A percentile compares a stretch with the other conserved stretches of the same genome.
phyloP scores from a whole-genome alignment of 2,329 filamentous ascomycete genomes.

The Purpureocillium lavendulum region DNA sequence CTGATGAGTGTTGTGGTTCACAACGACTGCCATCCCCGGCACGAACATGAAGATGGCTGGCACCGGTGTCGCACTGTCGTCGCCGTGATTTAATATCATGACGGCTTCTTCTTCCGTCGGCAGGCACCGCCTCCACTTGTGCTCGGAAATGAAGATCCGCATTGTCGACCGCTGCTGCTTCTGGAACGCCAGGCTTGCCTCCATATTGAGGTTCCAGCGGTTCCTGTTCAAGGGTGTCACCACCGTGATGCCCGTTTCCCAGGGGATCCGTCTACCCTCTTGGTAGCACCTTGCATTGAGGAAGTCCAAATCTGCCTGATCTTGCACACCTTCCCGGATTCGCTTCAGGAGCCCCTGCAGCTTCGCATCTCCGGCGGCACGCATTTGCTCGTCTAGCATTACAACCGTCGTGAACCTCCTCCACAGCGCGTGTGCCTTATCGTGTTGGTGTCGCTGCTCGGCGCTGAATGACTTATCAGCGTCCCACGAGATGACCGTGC shows the following conservation, averaged over 20 bases:
- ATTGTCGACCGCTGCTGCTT: not conserved
- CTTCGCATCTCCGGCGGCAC: not conserved
- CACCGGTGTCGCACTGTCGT: not conserved
- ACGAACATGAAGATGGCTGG: not conserved
- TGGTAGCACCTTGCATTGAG: constrained; percentile 2
- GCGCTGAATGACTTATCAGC: not conserved
- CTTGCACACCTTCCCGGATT: not conserved
- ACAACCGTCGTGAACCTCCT: constrained; percentile 4
- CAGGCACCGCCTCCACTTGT: constrained; percentile 2
- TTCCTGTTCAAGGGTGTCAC: constrained; percentile 7
- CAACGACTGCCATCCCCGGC: not conserved
- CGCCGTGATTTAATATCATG: constrained; percentile 1
- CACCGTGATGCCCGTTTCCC: constrained; percentile 5
- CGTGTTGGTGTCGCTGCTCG: constrained; percentile 4
- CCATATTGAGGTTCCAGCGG: constrained; percentile 7
- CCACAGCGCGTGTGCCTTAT: constrained; percentile 5
- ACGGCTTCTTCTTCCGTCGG: constrained; percentile 3
- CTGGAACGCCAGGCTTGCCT: constrained; percentile 5
- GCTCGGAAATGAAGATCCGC: constrained; percentile 1
- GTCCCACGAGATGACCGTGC: not conserved
- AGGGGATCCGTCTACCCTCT: constrained; percentile 2
- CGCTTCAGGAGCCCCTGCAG: constrained; percentile 3
- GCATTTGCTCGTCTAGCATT: constrained; percentile 3
- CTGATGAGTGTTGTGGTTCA: constrained; percentile 2
- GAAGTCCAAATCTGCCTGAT: constrained; percentile 2